Evolutionary conservation across 768 basidiomycete genomes (phyloP).

Genomic region (Leccinum subtestaceum): DNA sequence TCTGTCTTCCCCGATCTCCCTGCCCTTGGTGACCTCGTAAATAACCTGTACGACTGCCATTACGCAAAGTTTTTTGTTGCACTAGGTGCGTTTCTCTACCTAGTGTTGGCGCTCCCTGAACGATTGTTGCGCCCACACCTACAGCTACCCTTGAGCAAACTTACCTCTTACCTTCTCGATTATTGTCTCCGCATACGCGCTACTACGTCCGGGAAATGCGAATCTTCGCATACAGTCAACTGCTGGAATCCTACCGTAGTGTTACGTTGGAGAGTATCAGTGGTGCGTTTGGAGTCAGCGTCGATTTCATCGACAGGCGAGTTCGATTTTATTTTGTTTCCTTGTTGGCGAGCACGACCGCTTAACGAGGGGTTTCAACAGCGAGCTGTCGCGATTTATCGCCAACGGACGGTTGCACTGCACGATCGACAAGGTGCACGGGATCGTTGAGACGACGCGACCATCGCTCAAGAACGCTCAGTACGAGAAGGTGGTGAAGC

Average conservation of each 20-base stretch:
- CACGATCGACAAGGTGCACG: slow-evolving; percentile 92
- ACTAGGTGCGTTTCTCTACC: slow-evolving; percentile 51
- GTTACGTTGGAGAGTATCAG: slow-evolving; percentile 86
- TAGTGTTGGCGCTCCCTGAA: slow-evolving; percentile 4
- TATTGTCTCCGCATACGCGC: slow-evolving; percentile 81
- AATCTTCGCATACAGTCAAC: slow-evolving; percentile 86
- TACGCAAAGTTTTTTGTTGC: slow-evolving; percentile 94
- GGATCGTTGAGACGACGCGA: slow-evolving; percentile 89
- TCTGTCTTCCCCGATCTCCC: slow-evolving; percentile 82
- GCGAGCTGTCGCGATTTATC: slow-evolving; percentile 91
- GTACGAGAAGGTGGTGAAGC: slow-evolving; percentile 90
- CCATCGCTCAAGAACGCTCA: slow-evolving; percentile 75
- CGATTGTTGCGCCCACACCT: background rate
- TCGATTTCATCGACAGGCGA: slow-evolving; percentile 83
- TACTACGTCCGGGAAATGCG: slow-evolving; percentile 96
- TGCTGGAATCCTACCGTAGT: slow-evolving; percentile 88
- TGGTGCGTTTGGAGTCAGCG: slow-evolving; percentile 84
- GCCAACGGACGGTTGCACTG: slow-evolving; percentile 81
- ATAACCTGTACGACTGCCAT: slow-evolving; percentile 88
- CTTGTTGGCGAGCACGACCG: background rate
- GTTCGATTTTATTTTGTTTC: slow-evolving; percentile 28
- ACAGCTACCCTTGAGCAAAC: slow-evolving; percentile 85
- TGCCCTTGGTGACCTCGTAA: slow-evolving; percentile 75
- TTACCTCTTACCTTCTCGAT: slow-evolving; percentile 81
- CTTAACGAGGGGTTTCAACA: slow-evolving; percentile 29